Base-by-base conservation (phyloP, 331 rosid species). In the Acacia pycnantha region DNA sequence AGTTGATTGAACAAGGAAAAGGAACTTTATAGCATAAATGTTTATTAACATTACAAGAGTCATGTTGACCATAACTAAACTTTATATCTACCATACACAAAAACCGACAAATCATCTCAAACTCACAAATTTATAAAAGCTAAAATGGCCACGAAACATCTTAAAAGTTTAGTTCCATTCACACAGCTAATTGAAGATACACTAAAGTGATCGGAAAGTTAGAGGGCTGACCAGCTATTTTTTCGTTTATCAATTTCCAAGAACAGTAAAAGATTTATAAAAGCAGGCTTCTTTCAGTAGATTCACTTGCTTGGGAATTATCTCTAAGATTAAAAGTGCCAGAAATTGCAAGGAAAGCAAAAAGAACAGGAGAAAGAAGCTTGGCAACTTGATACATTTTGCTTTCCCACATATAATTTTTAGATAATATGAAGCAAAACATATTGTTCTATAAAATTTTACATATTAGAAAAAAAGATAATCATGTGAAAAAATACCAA, bases 401-500 rank as follows among this genome's bases (percentile, higher is more conserved):
- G 64, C 26, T 61, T 40, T 62, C 81, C 50, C 40, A 48, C 70
- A 61, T 62, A 12, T 62, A 4, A 26, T 26, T 11, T 61, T 31
- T 26, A 61, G 33, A 61, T 19, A 48, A 76, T 59, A 16, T 43
- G 44, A 43, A 47, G 75, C 11, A 75, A 69, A 79, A 22, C 54
- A 74, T 26, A 46, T 40, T 29, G 26, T 40, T 16, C 50, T 14
- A 26, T 15, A 71, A 71, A 46, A 26, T 27, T 65, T 68, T 46
- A 58, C 65, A 40, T 26, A 88, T 81, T 29, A n/a, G 27, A 64
- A 58, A 72, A 82, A 24, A 59, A 62, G 66, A 31, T 31, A 44
- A 33, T 77, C 58, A 67, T 70, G 75, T 3, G 14, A 15, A 27
- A 79, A 18, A 86, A 87, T 79, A 96, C 99, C 98, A 94, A 84